phyloP scores from a whole-genome alignment of 345 rosid genomes.

The Geranium brycei region DNA sequence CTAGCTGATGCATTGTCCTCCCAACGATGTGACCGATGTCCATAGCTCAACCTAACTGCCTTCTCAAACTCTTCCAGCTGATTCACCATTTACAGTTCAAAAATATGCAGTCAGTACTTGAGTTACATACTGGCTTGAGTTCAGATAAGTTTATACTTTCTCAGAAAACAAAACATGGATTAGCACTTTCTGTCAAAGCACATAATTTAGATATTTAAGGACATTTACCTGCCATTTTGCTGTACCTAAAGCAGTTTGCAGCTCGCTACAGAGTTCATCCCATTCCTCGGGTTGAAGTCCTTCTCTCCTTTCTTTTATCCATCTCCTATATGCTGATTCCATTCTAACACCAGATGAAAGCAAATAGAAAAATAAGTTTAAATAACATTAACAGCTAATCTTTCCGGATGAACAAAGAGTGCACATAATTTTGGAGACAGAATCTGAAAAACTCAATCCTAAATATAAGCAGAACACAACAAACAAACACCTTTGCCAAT shows the following conservation, averaged over 20 bases:
- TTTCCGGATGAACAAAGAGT: background rate
- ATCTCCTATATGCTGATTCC: conserved; percentile 68
- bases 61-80: conserved; percentile 84
- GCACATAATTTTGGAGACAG: background rate
- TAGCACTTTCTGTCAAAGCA: too few relatives aligned
- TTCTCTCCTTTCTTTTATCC: conserved; percentile 50
- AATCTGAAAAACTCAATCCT: background rate
- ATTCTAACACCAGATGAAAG: conserved; percentile 29
- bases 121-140: background rate
- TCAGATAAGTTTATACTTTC: background rate
- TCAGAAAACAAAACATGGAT: too few relatives aligned
- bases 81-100: conserved; percentile 18
- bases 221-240: conserved; percentile 81
- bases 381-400: background rate
- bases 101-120: background rate
- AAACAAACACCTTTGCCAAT: too few relatives aligned
- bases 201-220: too few relatives aligned
- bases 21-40: conserved; percentile 15
- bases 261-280: conserved; percentile 47
- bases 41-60: conserved; percentile 53
- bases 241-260: conserved; percentile 74
- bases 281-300: conserved; percentile 23
- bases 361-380: conserved; percentile 6
- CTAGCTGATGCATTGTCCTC: conserved; percentile 44
- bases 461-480: too few relatives aligned